Evolutionary conservation across 2,329 filamentous ascomycete genomes (phyloP), one percentile per base, ranked within the genome.

Genomic region (Nothomitra cinnamomea): DNA sequence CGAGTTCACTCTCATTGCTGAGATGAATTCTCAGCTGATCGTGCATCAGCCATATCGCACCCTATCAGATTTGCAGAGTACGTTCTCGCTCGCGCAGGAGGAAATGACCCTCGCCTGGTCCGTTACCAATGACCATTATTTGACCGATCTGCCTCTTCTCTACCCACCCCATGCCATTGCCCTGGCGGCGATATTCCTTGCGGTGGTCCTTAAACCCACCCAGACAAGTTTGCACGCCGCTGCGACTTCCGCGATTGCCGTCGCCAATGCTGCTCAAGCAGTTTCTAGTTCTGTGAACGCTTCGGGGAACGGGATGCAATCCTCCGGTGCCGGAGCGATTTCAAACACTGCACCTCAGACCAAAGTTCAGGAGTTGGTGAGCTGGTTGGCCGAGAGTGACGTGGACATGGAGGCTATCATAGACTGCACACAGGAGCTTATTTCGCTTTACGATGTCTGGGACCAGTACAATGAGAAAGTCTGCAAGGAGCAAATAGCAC

Each of bases 1-100:
- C 76, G 89, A 95, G 65, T 95, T 95, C 69, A 85, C 79, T 55
- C 74, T 95, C 54, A 95, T 95, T 61, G 88, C 85, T 24, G 89
- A 94, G 64, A 85, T 95, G 78, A 84, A 79, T 66, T 89, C 86
- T 3, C 86, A 94, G 60, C 77, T 95, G 60, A 94, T 95, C 63
- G 72, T 94, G 17, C 86, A 94, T 67, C 87, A 95, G 63, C 89
- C 89, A 0, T 95, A 95, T 67, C 85, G 87, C 53, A 87, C 83
- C 41, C 72, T 95, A 28, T 77, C 77, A 3, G 80, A 82, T 43
- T 72, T 94, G 43, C 81, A 86, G 58, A 70, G 72, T 52, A 78
- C 85, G 55, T 76, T 95, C 55, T 71, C 73, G 48, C 72, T 95
- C 43, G 79, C 78, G n/a, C 77, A 80, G 55, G 89, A 95, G 57